phyloP scores from a whole-genome alignment of 768 basidiomycete species.

The Mycena sanguinolenta region DNA sequence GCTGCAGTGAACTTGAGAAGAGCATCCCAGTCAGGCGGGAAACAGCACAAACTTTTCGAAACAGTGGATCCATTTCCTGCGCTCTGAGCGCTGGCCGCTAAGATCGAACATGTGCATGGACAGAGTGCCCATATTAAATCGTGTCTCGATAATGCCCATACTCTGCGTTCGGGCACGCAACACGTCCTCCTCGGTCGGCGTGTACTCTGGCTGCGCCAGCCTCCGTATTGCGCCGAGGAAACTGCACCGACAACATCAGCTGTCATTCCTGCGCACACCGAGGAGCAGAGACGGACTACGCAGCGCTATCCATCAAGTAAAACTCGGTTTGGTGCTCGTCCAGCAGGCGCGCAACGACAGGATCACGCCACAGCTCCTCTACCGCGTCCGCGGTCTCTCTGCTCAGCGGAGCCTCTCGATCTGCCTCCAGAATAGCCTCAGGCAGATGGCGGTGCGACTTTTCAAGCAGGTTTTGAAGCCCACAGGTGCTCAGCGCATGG shows the following conservation, averaged over 20 bases:
- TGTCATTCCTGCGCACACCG: no score
- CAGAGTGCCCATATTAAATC: slow-evolving; percentile 66
- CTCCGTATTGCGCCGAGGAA: slow-evolving; percentile 78
- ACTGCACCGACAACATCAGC: slow-evolving; percentile 46
- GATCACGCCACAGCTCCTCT: slow-evolving; percentile 65
- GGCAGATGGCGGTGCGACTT: neutral
- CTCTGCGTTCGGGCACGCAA: slow-evolving; percentile 80
- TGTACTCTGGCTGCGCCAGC: slow-evolving; percentile 72
- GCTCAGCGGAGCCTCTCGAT: slow-evolving; percentile 61
- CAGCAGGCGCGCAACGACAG: slow-evolving; percentile 48
- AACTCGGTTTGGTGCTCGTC: slow-evolving; percentile 65
- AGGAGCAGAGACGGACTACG: slow-evolving; percentile 63
- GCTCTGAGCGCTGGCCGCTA: slow-evolving; percentile 61
- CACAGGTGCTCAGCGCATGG: neutral
- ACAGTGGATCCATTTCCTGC: slow-evolving; percentile 50
- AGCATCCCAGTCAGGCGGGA: neutral
- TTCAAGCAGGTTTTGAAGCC: neutral
- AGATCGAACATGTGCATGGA: slow-evolving; percentile 69
- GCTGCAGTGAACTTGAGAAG: neutral
- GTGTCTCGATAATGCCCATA: slow-evolving; percentile 82
- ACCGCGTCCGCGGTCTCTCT: slow-evolving; percentile 70
- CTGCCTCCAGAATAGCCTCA: neutral
- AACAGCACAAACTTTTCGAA: slow-evolving; percentile 52
- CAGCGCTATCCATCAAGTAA: slow-evolving; percentile 87
- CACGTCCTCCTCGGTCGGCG: slow-evolving; percentile 79